Evolutionary conservation across 768 basidiomycete genomes (phyloP), one percentile per base, ranked within the genome.

Genomic region (Strobilomyces dryophilus): DNA sequence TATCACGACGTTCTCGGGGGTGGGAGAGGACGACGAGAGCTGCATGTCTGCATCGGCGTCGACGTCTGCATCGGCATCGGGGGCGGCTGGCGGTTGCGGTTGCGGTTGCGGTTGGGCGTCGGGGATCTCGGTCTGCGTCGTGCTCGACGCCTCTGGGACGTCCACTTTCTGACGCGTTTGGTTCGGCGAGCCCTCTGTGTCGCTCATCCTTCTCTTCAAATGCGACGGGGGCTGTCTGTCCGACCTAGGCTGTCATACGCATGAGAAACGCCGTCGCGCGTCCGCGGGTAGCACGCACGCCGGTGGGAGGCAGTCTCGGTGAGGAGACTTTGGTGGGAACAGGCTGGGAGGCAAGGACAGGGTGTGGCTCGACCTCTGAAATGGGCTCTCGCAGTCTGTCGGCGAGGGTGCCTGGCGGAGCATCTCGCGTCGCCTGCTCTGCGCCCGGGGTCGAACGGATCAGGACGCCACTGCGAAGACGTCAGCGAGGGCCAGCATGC

Each of bases 101-200:
- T n/a, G 47, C 10, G 21, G 21, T 27, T 29, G 29, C 2, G n/a
- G 51, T 35, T 18, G 43, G 27, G 36, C 7, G 17, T 20, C n/a
- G 41, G 3, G 46, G 34, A 43, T 3, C n/a, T 20, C 36, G 18
- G 21, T 26, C 21, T 56, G 27, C 4, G 35, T 42, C 32, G 41
- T 21, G 18, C 10, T 20, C 43, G 40, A 50, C 3, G 10, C 9
- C 27, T 49, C 54, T 15, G 51, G 40, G 5, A 8, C 5, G 18
- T 58, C 61, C 17, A 59, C 42, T 26, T 54, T 63, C 14, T 31
- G 66, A 42, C 59, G 52, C 26, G 45, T 55, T 18, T n/a, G 35
- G 42, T 18, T 58, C 2, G 59, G n/a, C 8, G 56, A 18, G 24
- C 35, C 26, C 6, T 11, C 56, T 18, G 9, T 0, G 15, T 15